Base-by-base conservation (phyloP, 192 early-diverging fungal genomes). In the Coemansia sp. region DNA sequence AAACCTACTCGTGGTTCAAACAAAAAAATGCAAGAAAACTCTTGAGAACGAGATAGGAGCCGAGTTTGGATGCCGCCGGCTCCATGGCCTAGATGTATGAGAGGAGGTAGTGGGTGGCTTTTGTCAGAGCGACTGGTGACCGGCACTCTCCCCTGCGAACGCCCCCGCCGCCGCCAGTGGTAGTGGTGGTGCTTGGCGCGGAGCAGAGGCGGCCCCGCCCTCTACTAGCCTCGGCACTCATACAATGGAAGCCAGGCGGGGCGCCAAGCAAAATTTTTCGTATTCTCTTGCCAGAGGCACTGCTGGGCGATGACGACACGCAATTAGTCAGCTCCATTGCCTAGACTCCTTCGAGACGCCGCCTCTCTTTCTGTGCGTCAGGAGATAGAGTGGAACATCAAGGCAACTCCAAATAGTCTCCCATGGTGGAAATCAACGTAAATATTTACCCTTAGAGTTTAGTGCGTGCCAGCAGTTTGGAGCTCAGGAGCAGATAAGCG, bases 301-400 rank as follows among this genome's bases (percentile, higher is more conserved):
- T 42, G 40, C 48, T 51, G 48, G 48, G 48, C 48, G 48, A 51
- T 51, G 48, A 51, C 48, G 48, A 51, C 48, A 51, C 21, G 24
- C 48, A 51, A 51, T 26, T 51, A 51, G 48, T 51, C 48, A 51
- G 48, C 48, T 26, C 48, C 11, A 3, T 20, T 43, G 14, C n/a
- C n/a, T 43, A 18, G 16, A 16, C 42, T 43, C n/a, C 1, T 18
- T 8, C 9, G 14, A 42, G 40, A 42, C 40, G 40, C 40, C 40
- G 40, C 40, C 40, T 42, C 40, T 42, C 40, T 5, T 42, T 42
- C 14, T 42, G n/a, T 42, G 40, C n/a, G 40, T 42, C 40, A 42
- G 16, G 40, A 42, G 24, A 2, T 51, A 51, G 48, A 51, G 24
- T 5, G 23, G 28, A 26, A 51, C 48, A 51, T 51, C 48, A 51